phyloP scores from a whole-genome alignment of 2,329 filamentous ascomycete genomes.

The Fusarium ambrosium region DNA sequence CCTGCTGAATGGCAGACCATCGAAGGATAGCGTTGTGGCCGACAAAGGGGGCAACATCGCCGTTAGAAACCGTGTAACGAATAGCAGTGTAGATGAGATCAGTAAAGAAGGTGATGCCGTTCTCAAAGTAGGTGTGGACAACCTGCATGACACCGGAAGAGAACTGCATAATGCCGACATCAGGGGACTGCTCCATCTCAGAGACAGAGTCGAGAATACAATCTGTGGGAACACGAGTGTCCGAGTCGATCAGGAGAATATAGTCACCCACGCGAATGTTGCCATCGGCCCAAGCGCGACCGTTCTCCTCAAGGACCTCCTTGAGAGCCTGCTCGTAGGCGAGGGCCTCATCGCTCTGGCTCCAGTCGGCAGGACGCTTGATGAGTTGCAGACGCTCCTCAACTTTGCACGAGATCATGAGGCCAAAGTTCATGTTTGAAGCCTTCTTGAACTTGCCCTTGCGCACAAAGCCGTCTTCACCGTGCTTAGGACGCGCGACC shows the following conservation, averaged over 20 bases:
- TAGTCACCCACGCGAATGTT: slow-evolving; percentile 90
- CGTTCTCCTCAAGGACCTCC: slow-evolving; percentile 75
- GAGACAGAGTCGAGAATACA: slow-evolving; percentile 84
- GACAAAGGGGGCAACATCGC: slow-evolving; percentile 83
- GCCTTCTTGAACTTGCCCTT: slow-evolving; percentile 79
- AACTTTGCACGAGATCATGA: slow-evolving; percentile 77
- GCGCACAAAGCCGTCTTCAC: slow-evolving; percentile 72
- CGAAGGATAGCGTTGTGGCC: slow-evolving; percentile 84
- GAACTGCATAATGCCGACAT: slow-evolving; percentile 85
- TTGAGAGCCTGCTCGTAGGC: slow-evolving; percentile 76
- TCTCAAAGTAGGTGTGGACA: slow-evolving; percentile 79
- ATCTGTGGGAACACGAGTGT: slow-evolving; percentile 82
- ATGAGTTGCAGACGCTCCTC: slow-evolving; percentile 75
- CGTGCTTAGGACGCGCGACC: slow-evolving; percentile 75
- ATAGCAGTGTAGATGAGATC: slow-evolving; percentile 84
- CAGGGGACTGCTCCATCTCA: slow-evolving; percentile 84
- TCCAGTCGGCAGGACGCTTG: slow-evolving; percentile 73
- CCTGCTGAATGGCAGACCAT: slow-evolving; percentile 81
- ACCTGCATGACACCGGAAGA: slow-evolving; percentile 85
- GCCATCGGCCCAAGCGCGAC: slow-evolving; percentile 84
- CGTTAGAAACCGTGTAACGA: slow-evolving; percentile 81
- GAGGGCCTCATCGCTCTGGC: slow-evolving; percentile 74
- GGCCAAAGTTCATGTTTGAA: slow-evolving; percentile 79
- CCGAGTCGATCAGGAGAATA: slow-evolving; percentile 80
- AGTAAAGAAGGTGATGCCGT: slow-evolving; percentile 78